Conservation (phyloP, 192 early-diverging fungal genomes). For the Lobosporangium transversale region DNA sequence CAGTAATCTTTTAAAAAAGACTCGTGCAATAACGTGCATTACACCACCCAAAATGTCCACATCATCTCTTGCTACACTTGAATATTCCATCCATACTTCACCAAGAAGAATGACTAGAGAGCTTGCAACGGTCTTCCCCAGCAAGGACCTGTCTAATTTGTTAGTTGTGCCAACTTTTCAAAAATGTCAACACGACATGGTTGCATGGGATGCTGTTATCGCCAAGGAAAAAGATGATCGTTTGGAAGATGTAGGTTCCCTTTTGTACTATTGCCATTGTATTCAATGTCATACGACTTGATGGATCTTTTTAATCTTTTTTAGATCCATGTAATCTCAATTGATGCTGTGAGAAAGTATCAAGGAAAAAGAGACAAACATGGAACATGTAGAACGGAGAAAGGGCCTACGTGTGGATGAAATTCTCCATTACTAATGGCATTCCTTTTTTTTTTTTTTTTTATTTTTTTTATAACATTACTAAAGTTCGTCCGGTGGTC, state of each 20-base stretch:
- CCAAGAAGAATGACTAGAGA: conserved; percentile 71
- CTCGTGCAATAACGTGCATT: conserved; percentile 11
- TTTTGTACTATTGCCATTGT: conserved; percentile 3
- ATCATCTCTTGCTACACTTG: conserved; percentile 45
- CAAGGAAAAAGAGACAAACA: neutral
- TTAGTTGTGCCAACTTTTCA: conserved; percentile 88
- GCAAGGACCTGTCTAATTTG: conserved; percentile 58
- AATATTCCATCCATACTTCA: conserved; percentile 60
- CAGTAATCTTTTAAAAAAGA: neutral
- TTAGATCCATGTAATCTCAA: too few species aligned
- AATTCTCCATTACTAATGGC: conserved; percentile 2
- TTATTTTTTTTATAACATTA: neutral
- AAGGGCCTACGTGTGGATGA: neutral
- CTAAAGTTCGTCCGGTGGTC: conserved; percentile 82
- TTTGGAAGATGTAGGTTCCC: conserved; percentile 71
- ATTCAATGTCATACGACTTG: neutral
- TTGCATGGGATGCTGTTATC: conserved; percentile 72
- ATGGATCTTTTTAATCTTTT: too few species aligned
- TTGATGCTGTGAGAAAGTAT: neutral
- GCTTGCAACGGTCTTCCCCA: conserved; percentile 77
- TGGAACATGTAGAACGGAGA: neutral
- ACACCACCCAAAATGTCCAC: conserved; percentile 23
- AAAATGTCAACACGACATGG: conserved; percentile 77
- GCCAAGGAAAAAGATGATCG: conserved; percentile 85
- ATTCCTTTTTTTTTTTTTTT: too few species aligned